phyloP scores from a whole-genome alignment of 176 grass and related monocot species.

The Avena sativa region DNA sequence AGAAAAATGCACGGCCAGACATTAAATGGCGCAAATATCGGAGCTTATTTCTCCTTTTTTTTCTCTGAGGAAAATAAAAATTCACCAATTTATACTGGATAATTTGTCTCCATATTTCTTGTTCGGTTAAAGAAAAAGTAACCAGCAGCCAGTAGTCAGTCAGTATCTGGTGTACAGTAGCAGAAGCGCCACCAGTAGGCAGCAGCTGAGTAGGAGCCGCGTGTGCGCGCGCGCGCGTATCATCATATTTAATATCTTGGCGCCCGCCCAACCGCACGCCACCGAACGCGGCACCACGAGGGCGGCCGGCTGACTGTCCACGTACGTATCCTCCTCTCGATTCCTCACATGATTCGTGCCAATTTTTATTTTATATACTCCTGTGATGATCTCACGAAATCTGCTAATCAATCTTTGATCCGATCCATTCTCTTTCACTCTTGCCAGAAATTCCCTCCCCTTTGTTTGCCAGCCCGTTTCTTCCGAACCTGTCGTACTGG shows the following conservation, averaged over 20 bases:
- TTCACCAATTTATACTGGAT: no score
- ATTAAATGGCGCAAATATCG: not conserved
- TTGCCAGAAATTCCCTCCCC: no score
- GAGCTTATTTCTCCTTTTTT: not conserved
- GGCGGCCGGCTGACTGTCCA: slow-evolving; percentile 16
- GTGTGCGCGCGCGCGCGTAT: not conserved
- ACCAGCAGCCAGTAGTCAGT: not conserved
- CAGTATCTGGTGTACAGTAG: not conserved
- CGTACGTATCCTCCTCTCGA: slow-evolving; percentile 1
- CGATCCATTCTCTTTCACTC: not conserved
- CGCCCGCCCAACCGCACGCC: not conserved
- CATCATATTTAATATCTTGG: not conserved
- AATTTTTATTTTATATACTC: not conserved
- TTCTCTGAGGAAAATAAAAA: not conserved
- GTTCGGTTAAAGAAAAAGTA: not conserved
- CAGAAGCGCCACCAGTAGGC: not conserved
- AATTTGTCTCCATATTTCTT: not conserved
- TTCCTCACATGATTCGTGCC: not conserved
- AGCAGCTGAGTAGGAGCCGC: not conserved
- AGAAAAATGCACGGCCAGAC: not conserved
- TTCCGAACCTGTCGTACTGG: no score
- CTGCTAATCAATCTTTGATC: slow-evolving; percentile 8
- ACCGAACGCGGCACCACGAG: not conserved
- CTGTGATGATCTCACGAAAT: not conserved
- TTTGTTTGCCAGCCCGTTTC: no score